Evolutionary conservation across 129 eudicot genomes (phyloP), one percentile per base, ranked within the genome.

Genomic region (Erigeron canadensis): DNA sequence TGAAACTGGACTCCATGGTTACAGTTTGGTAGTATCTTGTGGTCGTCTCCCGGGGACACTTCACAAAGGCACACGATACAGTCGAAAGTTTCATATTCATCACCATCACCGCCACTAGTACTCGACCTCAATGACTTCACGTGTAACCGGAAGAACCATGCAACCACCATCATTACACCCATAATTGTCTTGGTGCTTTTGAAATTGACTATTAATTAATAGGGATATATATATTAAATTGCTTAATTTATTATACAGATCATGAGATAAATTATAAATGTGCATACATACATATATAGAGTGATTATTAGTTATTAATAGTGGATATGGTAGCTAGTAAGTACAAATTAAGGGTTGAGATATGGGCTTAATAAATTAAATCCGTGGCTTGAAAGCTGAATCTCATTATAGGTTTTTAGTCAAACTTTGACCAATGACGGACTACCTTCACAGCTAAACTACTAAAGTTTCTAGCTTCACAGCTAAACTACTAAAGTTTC

Each of bases 1-100:
- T 73, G 77, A 23, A 73, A 73, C 48, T 61, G 77, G 62, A 48
- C 40, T 19, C 77, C 77, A 37, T 73, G 77, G 60, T 50, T 73
- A 62, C 77, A 73, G 70, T 62, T 73, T 2, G 77, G 77, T 8
- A 73, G 50, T 8, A 46, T 73, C 7, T 6, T 28, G 70, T 62
- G 69, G 50, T 38, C 23, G 5, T 73, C 51, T 16, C 10, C 77
- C 13, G 11, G 8, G 48, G 70, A 73, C 47, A 73, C 77, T 73
- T 73, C 70, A 73, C 70, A 73, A 73, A 73, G 77, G 39, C 77
- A 73, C 61, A 73, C 77, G 11, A 73, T 16, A 11, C 77, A 73
- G 62, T 73, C 70, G 9, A 46, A 62, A 55, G 22, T 40, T 55
- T 40, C 53, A 11, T 22, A 15, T 15, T 4, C 19, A 8, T 17